phyloP scores from a whole-genome alignment of 768 basidiomycete species.

The Phylloporus sp. region DNA sequence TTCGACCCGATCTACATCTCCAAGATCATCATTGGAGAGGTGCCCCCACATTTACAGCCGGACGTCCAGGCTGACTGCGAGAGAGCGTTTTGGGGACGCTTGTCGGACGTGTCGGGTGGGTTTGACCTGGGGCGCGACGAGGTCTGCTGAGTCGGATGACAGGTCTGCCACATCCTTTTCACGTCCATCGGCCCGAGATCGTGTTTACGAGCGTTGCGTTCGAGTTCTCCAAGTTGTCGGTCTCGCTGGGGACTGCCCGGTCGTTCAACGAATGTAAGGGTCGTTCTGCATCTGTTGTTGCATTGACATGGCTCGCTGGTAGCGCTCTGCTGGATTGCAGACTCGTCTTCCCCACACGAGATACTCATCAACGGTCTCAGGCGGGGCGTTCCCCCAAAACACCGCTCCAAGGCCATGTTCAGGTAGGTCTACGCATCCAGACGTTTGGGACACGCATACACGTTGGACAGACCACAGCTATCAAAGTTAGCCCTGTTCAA shows the following conservation, averaged over 20 bases:
- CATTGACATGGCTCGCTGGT: slow-evolving; percentile 4
- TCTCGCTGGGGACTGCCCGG: slow-evolving; percentile 27
- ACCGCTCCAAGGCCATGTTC: slow-evolving; percentile 57
- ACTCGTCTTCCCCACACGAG: slow-evolving; percentile 45
- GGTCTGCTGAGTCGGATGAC: neutral
- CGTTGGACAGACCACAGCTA: slow-evolving; percentile 41
- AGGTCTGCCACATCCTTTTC: slow-evolving; percentile 50
- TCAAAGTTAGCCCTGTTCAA: slow-evolving; percentile 53
- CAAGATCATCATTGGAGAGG: slow-evolving; percentile 70
- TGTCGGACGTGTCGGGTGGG: slow-evolving; percentile 43
- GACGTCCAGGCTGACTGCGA: slow-evolving; percentile 58
- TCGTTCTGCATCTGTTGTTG: neutral
- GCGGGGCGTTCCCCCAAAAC: slow-evolving; percentile 72
- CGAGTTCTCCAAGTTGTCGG: slow-evolving; percentile 46
- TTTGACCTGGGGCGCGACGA: neutral
- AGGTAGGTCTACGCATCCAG: slow-evolving; percentile 39
- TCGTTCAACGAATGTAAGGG: slow-evolving; percentile 71
- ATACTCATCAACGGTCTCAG: slow-evolving; percentile 76
- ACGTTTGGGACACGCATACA: neutral
- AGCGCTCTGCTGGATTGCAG: slow-evolving; percentile 74
- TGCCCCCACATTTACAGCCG: slow-evolving; percentile 38
- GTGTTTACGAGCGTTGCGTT: slow-evolving; percentile 60
- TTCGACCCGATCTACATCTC: slow-evolving; percentile 63
- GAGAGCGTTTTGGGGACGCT: slow-evolving; percentile 59
- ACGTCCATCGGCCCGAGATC: slow-evolving; percentile 48